Evolutionary conservation across 129 eudicot species (phyloP).

Genomic region (Arctium minus): DNA sequence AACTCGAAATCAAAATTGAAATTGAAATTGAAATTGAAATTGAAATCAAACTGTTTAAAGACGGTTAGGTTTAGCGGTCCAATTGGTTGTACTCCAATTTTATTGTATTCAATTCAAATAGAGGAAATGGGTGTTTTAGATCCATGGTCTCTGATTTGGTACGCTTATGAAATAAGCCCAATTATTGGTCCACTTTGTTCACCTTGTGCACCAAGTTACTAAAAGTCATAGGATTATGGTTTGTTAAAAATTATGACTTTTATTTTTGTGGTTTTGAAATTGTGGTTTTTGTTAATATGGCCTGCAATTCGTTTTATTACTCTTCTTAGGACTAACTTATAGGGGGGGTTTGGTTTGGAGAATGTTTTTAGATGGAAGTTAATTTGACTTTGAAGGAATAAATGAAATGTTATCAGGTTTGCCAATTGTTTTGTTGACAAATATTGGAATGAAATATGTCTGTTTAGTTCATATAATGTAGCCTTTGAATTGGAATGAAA

Average conservation of each 20-base stretch:
- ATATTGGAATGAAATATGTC: too few relatives aligned
- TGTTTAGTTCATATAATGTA: too few relatives aligned
- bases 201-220: constrained; percentile 6
- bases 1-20: background rate
- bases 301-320: too few relatives aligned
- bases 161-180: background rate
- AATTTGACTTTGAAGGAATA: too few relatives aligned
- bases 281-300: background rate
- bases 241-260: background rate
- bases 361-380: too few relatives aligned
- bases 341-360: too few relatives aligned
- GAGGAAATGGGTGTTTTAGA: background rate
- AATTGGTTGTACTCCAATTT: background rate
- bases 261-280: too few relatives aligned
- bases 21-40: too few relatives aligned
- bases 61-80: background rate
- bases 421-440: too few relatives aligned
- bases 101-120: background rate
- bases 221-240: background rate
- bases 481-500: too few relatives aligned
- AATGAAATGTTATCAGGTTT: too few relatives aligned
- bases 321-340: too few relatives aligned
- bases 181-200: background rate
- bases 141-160: background rate
- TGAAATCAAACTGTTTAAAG: background rate